Conservation (phyloP, 2,329 filamentous ascomycete genomes). For the Ophiosphaerella herpotricha region DNA sequence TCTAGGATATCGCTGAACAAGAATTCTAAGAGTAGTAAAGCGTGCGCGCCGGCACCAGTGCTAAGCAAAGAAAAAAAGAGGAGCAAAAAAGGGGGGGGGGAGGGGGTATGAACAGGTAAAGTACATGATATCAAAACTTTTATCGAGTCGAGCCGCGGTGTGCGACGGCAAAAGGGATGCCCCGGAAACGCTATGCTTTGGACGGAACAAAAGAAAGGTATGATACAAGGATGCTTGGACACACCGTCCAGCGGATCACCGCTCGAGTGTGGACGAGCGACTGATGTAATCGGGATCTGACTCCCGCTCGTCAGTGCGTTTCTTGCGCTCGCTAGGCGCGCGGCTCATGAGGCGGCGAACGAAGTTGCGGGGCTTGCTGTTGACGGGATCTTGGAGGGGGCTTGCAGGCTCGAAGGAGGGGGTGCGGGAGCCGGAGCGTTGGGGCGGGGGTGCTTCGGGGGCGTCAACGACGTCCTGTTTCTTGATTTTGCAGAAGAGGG, state of each 20-base stretch:
- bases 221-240: conserved; percentile 11
- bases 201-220: conserved; percentile 22
- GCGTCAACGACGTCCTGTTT: conserved; percentile 59
- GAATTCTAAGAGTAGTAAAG: background rate
- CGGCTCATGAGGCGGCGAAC: conserved; percentile 50
- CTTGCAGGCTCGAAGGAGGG: conserved; percentile 35
- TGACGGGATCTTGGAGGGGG: conserved; percentile 38
- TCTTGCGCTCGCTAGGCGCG: conserved; percentile 50
- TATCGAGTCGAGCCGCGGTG: no score
- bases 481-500: conserved; percentile 86
- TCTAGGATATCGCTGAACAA: conserved; percentile 37
- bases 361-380: conserved; percentile 41
- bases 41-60: conserved; percentile 20
- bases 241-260: conserved; percentile 11
- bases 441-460: conserved; percentile 22
- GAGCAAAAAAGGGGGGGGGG: no score
- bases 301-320: conserved; percentile 40
- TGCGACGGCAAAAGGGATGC: no score
- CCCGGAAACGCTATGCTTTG: no score
- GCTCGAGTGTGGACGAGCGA: conserved; percentile 45
- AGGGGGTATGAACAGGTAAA: no score
- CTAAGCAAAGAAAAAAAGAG: no score
- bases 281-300: conserved; percentile 37
- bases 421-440: conserved; percentile 26
- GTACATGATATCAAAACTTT: no score